phyloP scores from a whole-genome alignment of 768 basidiomycete species.

The Pulveroboletus sp. region DNA sequence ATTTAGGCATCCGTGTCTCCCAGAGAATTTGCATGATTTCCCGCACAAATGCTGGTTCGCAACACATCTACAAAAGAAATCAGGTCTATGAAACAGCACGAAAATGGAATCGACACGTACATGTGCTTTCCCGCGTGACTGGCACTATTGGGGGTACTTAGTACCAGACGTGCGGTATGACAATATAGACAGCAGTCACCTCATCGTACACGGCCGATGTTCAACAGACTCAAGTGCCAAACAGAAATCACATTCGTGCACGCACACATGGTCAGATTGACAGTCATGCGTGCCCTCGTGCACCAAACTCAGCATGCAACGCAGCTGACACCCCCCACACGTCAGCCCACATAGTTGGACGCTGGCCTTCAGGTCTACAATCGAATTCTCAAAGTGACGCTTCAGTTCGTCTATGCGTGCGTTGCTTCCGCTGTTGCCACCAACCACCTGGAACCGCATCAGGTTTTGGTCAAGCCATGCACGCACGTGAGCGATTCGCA shows the following conservation, averaged over 20 bases:
- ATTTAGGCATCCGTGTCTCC: constrained; percentile 47
- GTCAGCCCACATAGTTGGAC: constrained; percentile 47
- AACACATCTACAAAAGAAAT: constrained; percentile 41
- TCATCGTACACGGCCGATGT: constrained; percentile 40
- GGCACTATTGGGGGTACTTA: constrained; percentile 36
- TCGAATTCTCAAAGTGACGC: constrained; percentile 39
- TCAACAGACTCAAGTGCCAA: constrained; percentile 27
- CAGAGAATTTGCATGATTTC: constrained; percentile 41
- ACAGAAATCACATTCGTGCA: constrained; percentile 40
- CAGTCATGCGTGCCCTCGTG: constrained; percentile 51
- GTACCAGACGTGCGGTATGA: not conserved
- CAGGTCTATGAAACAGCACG: not conserved
- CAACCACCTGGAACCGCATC: constrained; percentile 38
- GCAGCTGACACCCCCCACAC: constrained; percentile 46
- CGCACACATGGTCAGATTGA: constrained; percentile 46
- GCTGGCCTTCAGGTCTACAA: constrained; percentile 43
- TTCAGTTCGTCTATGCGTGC: constrained; percentile 44
- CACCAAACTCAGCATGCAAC: constrained; percentile 42
- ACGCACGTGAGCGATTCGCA: constrained; percentile 44
- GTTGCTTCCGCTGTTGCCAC: constrained; percentile 18
- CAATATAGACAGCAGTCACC: constrained; percentile 33
- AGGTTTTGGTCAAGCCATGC: constrained; percentile 52
- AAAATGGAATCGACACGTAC: constrained; percentile 29
- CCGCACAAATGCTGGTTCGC: constrained; percentile 55
- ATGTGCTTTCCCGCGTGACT: constrained; percentile 55